Percentiles rank a stretch among this genome's conserved stretches.
phyloP scores from a whole-genome alignment of 805 yeast species.

The Komagataella pastoris region DNA sequence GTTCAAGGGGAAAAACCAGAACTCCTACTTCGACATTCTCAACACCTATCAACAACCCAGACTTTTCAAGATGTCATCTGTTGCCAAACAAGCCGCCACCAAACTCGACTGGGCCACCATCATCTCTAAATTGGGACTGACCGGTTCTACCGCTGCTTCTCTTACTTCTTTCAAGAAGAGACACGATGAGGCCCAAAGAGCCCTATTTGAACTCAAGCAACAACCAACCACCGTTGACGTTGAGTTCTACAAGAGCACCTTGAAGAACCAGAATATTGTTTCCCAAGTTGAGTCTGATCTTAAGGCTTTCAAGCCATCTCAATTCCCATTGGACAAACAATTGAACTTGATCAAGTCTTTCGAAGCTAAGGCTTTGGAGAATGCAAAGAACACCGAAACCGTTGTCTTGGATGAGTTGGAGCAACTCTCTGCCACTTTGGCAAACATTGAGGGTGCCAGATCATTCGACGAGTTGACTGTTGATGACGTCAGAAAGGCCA shows the following conservation, averaged over 20 bases:
- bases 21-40: not conserved
- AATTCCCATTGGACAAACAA: conserved; percentile 81
- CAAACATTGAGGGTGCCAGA: conserved; percentile 92
- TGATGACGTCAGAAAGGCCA: conserved; percentile 87
- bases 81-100: conserved; percentile 50
- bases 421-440: conserved; percentile 77
- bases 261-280: conserved; percentile 73
- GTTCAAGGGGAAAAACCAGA: not conserved
- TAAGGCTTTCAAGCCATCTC: conserved; percentile 65
- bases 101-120: conserved; percentile 95
- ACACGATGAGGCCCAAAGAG: conserved; percentile 93
- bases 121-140: conserved; percentile 75
- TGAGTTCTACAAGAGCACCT: conserved; percentile 58
- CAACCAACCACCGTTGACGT: conserved; percentile 78
- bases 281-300: conserved; percentile 72
- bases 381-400: conserved; percentile 86
- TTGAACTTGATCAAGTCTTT: conserved; percentile 85
- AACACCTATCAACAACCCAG: not conserved
- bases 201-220: conserved; percentile 51
- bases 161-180: conserved; percentile 93
- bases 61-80: conserved; percentile 6
- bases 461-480: conserved; percentile 96
- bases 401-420: conserved; percentile 78
- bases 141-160: conserved; percentile 84
- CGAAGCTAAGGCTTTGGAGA: conserved; percentile 90